phyloP scores from a whole-genome alignment of 306 rosid species.

The Chamaecrista fasciculata region DNA sequence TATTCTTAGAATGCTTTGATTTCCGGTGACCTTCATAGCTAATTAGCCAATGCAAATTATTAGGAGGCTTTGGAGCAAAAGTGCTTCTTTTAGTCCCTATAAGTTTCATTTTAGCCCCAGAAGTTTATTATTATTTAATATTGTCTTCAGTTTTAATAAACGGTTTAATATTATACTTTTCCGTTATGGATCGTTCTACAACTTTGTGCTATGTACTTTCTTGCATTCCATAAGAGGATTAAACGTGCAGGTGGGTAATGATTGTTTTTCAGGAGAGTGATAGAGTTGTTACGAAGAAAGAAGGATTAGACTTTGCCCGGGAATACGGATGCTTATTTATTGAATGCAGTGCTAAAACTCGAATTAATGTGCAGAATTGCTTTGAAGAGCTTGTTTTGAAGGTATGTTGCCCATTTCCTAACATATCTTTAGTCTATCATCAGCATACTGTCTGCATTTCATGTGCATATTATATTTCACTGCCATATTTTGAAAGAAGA shows the following conservation, averaged over 20 bases:
- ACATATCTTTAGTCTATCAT: neutral
- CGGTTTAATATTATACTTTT: too few relatives aligned
- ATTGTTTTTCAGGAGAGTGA: slow-evolving; percentile 68
- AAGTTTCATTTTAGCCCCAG: too few relatives aligned
- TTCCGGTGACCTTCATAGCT: neutral
- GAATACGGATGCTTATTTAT: slow-evolving; percentile 87
- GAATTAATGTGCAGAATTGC: slow-evolving; percentile 84
- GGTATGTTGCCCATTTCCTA: slow-evolving; percentile 43
- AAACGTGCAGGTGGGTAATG: slow-evolving; percentile 14
- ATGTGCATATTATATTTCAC: neutral
- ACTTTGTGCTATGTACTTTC: neutral
- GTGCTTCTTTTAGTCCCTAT: too few relatives aligned
- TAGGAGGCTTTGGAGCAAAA: neutral
- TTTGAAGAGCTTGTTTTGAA: slow-evolving; percentile 94
- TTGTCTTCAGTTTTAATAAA: neutral
- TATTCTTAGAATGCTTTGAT: neutral
- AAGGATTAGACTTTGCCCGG: slow-evolving; percentile 83
- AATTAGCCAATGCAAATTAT: neutral
- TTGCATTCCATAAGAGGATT: slow-evolving; percentile 12
- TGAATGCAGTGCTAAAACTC: slow-evolving; percentile 97
- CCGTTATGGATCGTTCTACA: slow-evolving; percentile 19
- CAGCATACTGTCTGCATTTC: neutral
- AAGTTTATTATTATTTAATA: too few relatives aligned
- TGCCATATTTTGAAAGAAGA: neutral
- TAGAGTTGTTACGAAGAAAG: slow-evolving; percentile 86